Evolutionary conservation across 164 flowering plant species (phyloP), one percentile per base, ranked within the genome.

Genomic region (Macadamia integrifolia): DNA sequence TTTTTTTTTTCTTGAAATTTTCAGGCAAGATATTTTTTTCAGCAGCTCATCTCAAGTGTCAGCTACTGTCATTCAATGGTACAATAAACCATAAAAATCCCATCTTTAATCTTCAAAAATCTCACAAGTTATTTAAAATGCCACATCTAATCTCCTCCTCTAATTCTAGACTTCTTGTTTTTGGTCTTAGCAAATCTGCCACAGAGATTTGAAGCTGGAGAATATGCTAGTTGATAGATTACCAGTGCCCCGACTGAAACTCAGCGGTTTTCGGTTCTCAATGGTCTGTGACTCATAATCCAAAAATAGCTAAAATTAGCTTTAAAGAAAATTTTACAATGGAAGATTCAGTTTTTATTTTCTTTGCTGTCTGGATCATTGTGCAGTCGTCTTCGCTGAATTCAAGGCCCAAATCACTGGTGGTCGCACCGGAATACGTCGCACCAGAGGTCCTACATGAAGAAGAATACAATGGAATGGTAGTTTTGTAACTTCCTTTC

Each of bases 11-110:
- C 52, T 23, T 48, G n/a, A 13, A 53, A 13, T 66, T 74, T 70
- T 35, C 83, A 91, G 97, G 97, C 97, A 0, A 84, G 97, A 69
- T 91, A 89, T 70, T 91, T 89, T 67, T 89, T 91, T 72, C 97
- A 88, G 79, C 97, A 91, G 85, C 87, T 91, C 57, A 91, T 91
- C 46, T 88, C 93, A 18, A 95, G 97, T 35, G 40, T 35, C 40
- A 35, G 40, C 40, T 35, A 35, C 40, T 35, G 40, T 35, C 40
- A 35, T 35, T 52, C 81, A 17, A 78, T 88, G 95, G 97, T 91
- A 87, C 75, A 67, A 13, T 18, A 23, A 53, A 35, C 14, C 53
- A 43, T 18, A 30, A 14, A 62, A 58, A 44, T 15, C 3, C 31
- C 10, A n/a, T 14, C 15, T 43, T 59, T 23, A 66, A 65, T 50